Conservation (phyloP, 148 eudicot genomes). For the Silene uniflora region DNA sequence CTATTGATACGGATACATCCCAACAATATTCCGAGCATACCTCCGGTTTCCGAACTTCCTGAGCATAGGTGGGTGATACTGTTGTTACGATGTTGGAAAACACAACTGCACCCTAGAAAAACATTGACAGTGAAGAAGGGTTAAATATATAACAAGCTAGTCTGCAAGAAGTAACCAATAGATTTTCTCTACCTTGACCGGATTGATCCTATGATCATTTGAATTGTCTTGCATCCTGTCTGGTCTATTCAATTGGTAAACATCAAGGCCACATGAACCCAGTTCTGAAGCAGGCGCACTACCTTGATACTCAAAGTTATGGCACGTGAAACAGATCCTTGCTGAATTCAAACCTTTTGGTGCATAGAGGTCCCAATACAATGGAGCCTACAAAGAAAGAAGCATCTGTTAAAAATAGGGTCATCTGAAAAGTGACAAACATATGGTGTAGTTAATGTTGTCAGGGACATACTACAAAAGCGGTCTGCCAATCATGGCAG, state of each 20-base stretch:
- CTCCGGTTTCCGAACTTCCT: constrained; percentile 78
- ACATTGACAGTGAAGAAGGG: constrained; percentile 17
- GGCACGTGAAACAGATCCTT: constrained; percentile 93
- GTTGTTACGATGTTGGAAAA: constrained; percentile 97
- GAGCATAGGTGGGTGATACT: constrained; percentile 92
- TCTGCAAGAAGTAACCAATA: constrained; percentile 3
- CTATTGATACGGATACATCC: neutral
- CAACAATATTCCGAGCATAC: constrained; percentile 35
- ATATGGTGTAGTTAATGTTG: neutral
- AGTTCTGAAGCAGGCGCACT: constrained; percentile 76
- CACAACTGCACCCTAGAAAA: constrained; percentile 82
- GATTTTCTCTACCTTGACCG: constrained; percentile 63
- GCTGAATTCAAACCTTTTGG: constrained; percentile 93
- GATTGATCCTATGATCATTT: constrained; percentile 62
- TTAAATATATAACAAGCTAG: neutral
- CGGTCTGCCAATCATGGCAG: constrained; percentile 99
- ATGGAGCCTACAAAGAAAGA: constrained; percentile 60
- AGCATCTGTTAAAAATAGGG: neutral
- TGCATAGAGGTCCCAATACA: constrained; percentile 89
- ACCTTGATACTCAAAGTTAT: constrained; percentile 98
- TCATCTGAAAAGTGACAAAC: constrained; percentile 3
- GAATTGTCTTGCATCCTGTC: constrained; percentile 98
- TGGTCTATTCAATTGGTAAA: constrained; percentile 72
- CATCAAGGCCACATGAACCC: constrained; percentile 95
- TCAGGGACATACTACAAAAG: constrained; percentile 68